These are phyloP conservation scores for Solanum pimpinellifolium DNA, from an alignment of 257 asterid species.

Conservation along the genomic window DNA sequence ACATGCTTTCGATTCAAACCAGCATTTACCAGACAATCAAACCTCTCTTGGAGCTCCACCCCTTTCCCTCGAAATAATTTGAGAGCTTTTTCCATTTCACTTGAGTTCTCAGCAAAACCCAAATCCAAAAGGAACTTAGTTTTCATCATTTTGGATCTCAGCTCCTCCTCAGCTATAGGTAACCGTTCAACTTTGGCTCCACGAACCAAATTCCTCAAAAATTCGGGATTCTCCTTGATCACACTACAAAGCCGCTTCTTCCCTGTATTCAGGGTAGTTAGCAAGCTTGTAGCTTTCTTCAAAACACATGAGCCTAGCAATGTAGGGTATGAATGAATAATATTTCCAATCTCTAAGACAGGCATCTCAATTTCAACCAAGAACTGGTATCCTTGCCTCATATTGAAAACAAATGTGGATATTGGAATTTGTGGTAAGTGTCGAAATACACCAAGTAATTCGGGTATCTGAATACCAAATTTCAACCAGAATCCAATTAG, in stretches of 20 bases:
- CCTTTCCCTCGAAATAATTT: constrained; percentile 47
- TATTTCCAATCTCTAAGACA: constrained; percentile 24
- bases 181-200: constrained; percentile 28
- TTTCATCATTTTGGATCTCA: constrained; percentile 21
- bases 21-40: constrained; percentile 36
- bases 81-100: constrained; percentile 46
- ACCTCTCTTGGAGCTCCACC: constrained; percentile 58
- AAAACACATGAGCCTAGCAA: constrained; percentile 48
- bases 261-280: constrained; percentile 21
- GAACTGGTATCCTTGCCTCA: constrained; percentile 32
- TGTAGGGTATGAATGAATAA: constrained; percentile 23
- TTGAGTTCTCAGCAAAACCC: constrained; percentile 48
- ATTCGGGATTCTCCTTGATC: constrained; percentile 42
- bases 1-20: constrained; percentile 44
- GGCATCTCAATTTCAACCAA: constrained; percentile 44
- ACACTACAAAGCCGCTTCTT: constrained; percentile 33
- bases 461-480: constrained; percentile 19
- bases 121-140: constrained; percentile 44
- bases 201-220: constrained; percentile 36
- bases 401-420: constrained; percentile 22
- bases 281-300: constrained; percentile 30
- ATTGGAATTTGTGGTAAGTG: constrained; percentile 35
- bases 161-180: constrained; percentile 11
- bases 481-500: constrained; percentile 42
- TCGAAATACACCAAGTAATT: constrained; percentile 20